Percentiles rank a stretch among this genome's conserved stretches.
phyloP scores from a whole-genome alignment of 208 protist genomes.

The Leishmania turanica region DNA sequence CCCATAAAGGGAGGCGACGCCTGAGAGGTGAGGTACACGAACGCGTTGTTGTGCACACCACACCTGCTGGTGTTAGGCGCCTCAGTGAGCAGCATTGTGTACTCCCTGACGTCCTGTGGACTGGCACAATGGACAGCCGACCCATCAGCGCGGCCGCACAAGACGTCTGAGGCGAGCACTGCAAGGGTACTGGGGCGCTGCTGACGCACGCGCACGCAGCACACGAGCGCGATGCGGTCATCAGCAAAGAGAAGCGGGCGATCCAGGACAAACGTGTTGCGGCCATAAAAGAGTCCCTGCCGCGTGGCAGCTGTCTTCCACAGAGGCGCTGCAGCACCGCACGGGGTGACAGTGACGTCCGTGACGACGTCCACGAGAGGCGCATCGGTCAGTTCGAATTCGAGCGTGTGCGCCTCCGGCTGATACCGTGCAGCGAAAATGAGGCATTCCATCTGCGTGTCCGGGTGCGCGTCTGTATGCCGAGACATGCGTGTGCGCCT shows the following conservation, averaged over 20 bases:
- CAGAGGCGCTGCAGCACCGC: neutral
- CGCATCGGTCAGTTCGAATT: slow-evolving; percentile 23
- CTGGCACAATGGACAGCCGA: neutral
- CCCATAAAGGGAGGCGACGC: neutral
- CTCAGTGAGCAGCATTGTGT: slow-evolving; percentile 4
- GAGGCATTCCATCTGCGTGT: neutral
- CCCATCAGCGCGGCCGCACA: neutral
- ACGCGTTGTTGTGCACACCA: neutral
- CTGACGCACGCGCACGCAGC: slow-evolving; percentile 23
- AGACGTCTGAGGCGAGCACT: neutral
- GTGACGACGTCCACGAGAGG: slow-evolving; percentile 25
- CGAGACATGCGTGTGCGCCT: neutral
- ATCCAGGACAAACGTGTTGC: slow-evolving; percentile 29
- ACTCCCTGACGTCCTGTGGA: neutral
- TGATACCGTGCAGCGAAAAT: slow-evolving; percentile 20
- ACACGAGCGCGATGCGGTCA: neutral
- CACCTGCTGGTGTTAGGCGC: neutral
- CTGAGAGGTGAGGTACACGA: slow-evolving; percentile 7
- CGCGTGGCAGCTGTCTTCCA: neutral
- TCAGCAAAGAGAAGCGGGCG: slow-evolving; percentile 9
- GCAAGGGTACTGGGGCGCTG: neutral
- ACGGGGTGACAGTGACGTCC: slow-evolving; percentile 6
- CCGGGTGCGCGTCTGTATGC: neutral
- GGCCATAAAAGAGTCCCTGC: slow-evolving; percentile 32
- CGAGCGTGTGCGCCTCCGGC: slow-evolving; percentile 12